Conservation (phyloP, 352 stramenopile genomes). For the Elongisporangium undulatum region DNA sequence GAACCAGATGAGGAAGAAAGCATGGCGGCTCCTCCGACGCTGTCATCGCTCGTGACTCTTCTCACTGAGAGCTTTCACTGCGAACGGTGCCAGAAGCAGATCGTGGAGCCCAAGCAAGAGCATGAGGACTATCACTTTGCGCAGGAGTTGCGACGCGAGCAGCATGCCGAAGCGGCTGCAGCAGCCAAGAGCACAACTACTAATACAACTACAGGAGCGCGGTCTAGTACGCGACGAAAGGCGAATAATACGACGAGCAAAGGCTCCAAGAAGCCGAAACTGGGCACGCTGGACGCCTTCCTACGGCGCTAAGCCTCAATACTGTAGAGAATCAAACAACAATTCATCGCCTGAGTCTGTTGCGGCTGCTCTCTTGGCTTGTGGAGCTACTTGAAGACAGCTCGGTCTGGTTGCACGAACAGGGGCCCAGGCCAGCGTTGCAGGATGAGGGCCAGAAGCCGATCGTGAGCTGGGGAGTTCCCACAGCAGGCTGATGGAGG, state of each 20-base stretch:
- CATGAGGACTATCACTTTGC: conserved; percentile 64
- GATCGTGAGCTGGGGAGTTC: too few species aligned
- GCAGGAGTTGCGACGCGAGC: conserved; percentile 28
- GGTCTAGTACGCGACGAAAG: background rate
- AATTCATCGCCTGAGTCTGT: too few species aligned
- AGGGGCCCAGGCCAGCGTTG: too few species aligned
- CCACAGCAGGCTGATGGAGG: too few species aligned
- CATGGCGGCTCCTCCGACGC: background rate
- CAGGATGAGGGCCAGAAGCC: too few species aligned
- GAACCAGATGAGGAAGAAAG: conserved; percentile 2
- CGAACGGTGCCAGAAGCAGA: conserved; percentile 22
- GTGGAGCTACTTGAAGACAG: too few species aligned
- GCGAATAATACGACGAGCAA: background rate
- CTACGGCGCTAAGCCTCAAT: background rate
- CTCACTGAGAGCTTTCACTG: conserved; percentile 20
- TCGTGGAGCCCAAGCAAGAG: conserved; percentile 31
- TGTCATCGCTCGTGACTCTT: conserved; percentile 3
- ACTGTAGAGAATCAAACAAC: background rate
- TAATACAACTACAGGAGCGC: background rate
- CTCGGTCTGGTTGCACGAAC: too few species aligned
- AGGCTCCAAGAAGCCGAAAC: background rate
- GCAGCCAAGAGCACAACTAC: background rate
- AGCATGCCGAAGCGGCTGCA: conserved; percentile 11
- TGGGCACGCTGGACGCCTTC: background rate
- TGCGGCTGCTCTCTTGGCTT: too few species aligned